Base-by-base conservation (phyloP, 257 asterid genomes). In the Cynanchum wilfordii region DNA sequence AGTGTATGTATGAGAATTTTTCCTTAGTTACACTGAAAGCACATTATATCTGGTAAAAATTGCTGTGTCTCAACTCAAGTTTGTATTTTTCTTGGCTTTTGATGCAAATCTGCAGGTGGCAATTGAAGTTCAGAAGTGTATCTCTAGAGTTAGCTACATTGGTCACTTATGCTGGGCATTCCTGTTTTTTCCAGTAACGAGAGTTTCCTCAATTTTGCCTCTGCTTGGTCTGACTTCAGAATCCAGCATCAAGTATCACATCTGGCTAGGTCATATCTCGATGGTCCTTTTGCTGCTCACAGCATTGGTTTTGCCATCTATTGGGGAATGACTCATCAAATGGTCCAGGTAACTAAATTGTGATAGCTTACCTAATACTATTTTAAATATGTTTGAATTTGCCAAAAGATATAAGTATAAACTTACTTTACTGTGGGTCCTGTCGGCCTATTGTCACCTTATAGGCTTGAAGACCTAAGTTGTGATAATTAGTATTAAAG, bases 171-270 rank as follows among this genome's bases (percentile, higher is more conserved):
- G 89, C 58, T 76, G 85, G 84, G 88, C 96, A 1, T 87, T 87
- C 47, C 68, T 87, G 33, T 89, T 87, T 74, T 82, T 87, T 72
- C 90, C 91, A 0, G 93, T 87, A 79, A 83, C 89, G 0, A 83
- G 93, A 68, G 87, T 88, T 30, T 89, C 96, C 2, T 87, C 96
- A 2, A 58, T 87, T 68, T 76, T 89, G 86, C 87, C 86, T 69
- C 79, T 89, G 11, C 38, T 87, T 7, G 91, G 91, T 72, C 89
- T 89, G 7, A 86, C 91, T 9, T 86, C 96, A 8, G 96, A 89
- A 54, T 84, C 91, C 0, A 86, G 90, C 82, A 88, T 87, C 73
- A 89, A 87, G 74, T 89, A 89, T 68, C 96, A 89, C 75, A 89
- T 86, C 57, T 87, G 96, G 93, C 86, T 89, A 4, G 91, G 96